Evolutionary conservation across 1,139 yeast species (phyloP).

Genomic region (Chernovozyma aurita): DNA sequence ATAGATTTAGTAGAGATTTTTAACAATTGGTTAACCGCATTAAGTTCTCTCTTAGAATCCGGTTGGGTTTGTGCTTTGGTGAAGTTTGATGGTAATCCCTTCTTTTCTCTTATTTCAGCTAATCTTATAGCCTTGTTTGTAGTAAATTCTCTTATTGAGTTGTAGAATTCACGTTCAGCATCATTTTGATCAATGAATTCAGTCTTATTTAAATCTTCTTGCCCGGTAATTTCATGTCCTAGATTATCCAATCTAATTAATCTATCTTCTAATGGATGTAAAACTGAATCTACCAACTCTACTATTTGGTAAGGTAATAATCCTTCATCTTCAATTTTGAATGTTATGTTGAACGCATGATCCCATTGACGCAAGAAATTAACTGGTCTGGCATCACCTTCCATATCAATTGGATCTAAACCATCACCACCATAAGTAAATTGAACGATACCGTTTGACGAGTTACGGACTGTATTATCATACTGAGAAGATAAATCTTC

Average conservation of each 20-base stretch:
- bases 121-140: conserved; percentile 51
- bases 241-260: conserved; percentile 69
- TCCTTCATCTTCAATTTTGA: conserved; percentile 49
- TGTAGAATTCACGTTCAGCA: conserved; percentile 80
- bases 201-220: conserved; percentile 39
- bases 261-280: conserved; percentile 57
- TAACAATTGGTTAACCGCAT: conserved; percentile 66
- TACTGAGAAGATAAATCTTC: conserved; percentile 94
- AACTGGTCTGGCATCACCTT: conserved; percentile 96
- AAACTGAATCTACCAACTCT: conserved; percentile 48
- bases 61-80: conserved; percentile 36
- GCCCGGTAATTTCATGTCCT: conserved; percentile 49
- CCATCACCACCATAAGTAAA: conserved; percentile 99
- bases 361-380: conserved; percentile 94
- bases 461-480: conserved; percentile 92
- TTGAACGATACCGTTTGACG: conserved; percentile 94
- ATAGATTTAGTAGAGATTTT: conserved; percentile 65
- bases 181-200: conserved; percentile 77
- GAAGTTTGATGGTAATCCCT: conserved; percentile 35
- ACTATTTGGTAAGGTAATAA: conserved; percentile 70
- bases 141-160: conserved; percentile 65
- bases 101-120: conserved; percentile 53
- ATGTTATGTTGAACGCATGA: conserved; percentile 76
- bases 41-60: conserved; percentile 13
- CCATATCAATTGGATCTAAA: conserved; percentile 97